phyloP scores from a whole-genome alignment of 2,329 filamentous ascomycete species.

The Curvularia hawaiiensis region DNA sequence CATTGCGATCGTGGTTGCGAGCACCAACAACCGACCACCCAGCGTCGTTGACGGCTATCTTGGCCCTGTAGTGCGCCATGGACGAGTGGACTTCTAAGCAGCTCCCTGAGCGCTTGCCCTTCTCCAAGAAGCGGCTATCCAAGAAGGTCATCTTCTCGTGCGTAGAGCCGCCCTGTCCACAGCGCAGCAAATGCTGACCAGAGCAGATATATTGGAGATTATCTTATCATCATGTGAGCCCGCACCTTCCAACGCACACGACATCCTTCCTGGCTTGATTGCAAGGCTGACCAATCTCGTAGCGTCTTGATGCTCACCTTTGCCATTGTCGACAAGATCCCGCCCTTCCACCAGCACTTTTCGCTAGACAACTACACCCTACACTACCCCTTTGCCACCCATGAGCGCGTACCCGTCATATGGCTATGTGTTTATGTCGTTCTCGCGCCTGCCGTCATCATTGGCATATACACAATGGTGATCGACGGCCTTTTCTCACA shows the following conservation, averaged over 20 bases:
- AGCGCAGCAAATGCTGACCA: conserved; percentile 24
- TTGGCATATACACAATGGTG: conserved; percentile 61
- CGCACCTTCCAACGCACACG: conserved; percentile 34
- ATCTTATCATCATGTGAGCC: conserved; percentile 62
- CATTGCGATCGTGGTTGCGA: conserved; percentile 4
- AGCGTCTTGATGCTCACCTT: conserved; percentile 60
- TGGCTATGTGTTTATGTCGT: conserved; percentile 57
- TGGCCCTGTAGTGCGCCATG: conserved; percentile 37
- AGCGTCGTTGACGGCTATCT: conserved; percentile 2
- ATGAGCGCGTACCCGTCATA: conserved; percentile 60
- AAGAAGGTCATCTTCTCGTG: conserved; percentile 60
- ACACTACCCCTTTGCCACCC: conserved; percentile 62
- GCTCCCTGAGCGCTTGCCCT: conserved; percentile 55
- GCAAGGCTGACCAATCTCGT: conserved; percentile 18
- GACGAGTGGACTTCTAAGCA: conserved; percentile 44
- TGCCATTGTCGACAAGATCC: conserved; percentile 57
- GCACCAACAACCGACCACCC: neutral
- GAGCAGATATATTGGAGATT: conserved; percentile 62
- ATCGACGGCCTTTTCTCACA: conserved; percentile 65
- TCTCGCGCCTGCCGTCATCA: conserved; percentile 56
- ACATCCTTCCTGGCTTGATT: conserved; percentile 36
- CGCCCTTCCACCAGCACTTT: conserved; percentile 64
- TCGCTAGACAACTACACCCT: conserved; percentile 61
- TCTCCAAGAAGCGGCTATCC: conserved; percentile 58
- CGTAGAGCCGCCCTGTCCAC: conserved; percentile 26